phyloP scores from a whole-genome alignment of 1,284 basidiomycete genomes.

The Ustilago bromivora region DNA sequence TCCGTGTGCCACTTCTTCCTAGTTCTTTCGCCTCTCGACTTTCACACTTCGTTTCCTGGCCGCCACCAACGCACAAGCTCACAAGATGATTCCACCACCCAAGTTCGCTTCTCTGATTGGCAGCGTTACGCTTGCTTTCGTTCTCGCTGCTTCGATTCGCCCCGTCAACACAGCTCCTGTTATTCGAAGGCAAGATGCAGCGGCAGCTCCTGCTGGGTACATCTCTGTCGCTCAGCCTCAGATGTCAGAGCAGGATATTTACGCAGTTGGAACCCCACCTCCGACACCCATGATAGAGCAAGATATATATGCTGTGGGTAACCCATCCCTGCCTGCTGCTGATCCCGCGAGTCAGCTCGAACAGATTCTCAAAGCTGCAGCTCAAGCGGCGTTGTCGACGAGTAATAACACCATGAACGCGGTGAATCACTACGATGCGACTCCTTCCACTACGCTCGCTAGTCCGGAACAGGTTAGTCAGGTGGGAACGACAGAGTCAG shows the following conservation, averaged over 20 bases:
- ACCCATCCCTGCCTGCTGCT: background rate
- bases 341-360: conserved; percentile 6
- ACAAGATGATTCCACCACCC: conserved; percentile 26
- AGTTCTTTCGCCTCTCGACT: background rate
- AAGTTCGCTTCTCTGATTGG: conserved; percentile 46
- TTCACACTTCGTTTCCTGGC: conserved; percentile 1
- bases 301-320: conserved; percentile 46
- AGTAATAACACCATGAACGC: conserved; percentile 15
- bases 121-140: conserved; percentile 35
- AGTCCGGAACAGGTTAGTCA: conserved; percentile 10
- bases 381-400: conserved; percentile 10
- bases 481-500: conserved; percentile 8
- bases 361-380: conserved; percentile 22
- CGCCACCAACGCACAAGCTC: conserved; percentile 10
- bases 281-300: conserved; percentile 30
- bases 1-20: conserved; percentile 16
- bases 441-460: conserved; percentile 8
- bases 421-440: conserved; percentile 31
- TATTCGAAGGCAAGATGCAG: conserved; percentile 21
- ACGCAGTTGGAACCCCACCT: conserved; percentile 34
- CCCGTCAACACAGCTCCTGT: conserved; percentile 37
- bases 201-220: conserved; percentile 26
- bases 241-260: conserved; percentile 44
- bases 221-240: conserved; percentile 41
- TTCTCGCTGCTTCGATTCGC: conserved; percentile 30